These are phyloP conservation scores for Monilinia laxa DNA, from an alignment of 2,329 filamentous ascomycete species.

Conservation along the genomic window DNA sequence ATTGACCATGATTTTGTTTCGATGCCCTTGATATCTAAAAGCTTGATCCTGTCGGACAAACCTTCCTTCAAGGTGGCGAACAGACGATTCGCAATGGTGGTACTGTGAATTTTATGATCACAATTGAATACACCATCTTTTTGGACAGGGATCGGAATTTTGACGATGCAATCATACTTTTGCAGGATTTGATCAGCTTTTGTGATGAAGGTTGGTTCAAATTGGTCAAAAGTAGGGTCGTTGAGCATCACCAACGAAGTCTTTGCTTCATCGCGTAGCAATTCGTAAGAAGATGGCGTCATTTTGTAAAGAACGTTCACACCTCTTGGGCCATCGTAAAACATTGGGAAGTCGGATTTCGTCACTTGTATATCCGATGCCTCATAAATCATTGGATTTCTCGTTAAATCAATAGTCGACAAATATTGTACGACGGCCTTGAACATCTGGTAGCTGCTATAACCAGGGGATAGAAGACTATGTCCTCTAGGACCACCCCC, in stretches of 20 bases:
- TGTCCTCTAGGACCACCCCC: conserved; percentile 71
- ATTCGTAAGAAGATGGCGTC: conserved; percentile 75
- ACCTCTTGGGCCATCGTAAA: conserved; percentile 73
- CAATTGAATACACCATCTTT: conserved; percentile 26
- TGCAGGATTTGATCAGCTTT: conserved; percentile 56
- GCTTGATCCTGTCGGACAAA: conserved; percentile 69
- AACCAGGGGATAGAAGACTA: conserved; percentile 71
- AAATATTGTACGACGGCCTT: conserved; percentile 91
- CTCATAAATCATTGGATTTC: conserved; percentile 59
- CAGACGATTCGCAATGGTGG: conserved; percentile 53
- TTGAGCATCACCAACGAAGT: conserved; percentile 73
- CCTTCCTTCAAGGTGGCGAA: conserved; percentile 67
- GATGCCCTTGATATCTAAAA: conserved; percentile 59
- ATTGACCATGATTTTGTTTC: conserved; percentile 48
- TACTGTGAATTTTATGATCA: conserved; percentile 35
- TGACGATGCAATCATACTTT: conserved; percentile 53
- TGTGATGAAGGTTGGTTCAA: conserved; percentile 78
- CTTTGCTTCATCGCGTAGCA: conserved; percentile 72
- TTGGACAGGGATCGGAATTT: conserved; percentile 27
- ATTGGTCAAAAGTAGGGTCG: conserved; percentile 73
- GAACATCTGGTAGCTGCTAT: conserved; percentile 91
- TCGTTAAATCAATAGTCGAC: conserved; percentile 67
- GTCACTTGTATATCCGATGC: conserved; percentile 45
- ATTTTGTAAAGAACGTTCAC: conserved; percentile 91
- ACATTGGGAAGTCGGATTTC: conserved; percentile 58